Conservation (phyloP, 495 filamentous ascomycete species). For the Podospora pseudopauciseta region DNA sequence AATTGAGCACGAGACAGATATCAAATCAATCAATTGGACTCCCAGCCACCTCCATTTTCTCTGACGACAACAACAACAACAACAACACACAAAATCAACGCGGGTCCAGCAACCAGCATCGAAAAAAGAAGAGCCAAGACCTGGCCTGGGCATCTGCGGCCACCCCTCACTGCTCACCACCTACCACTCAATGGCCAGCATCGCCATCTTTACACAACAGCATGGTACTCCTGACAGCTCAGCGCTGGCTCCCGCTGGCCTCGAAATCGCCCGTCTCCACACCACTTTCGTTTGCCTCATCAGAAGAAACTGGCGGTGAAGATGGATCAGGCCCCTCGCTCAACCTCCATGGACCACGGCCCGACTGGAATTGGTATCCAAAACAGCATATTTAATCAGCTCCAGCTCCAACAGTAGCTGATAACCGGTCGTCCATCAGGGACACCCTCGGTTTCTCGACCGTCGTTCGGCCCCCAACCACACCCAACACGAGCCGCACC, state of each 20-base stretch:
- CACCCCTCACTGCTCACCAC: slow-evolving; percentile 18
- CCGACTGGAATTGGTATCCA: background rate
- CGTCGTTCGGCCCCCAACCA: slow-evolving; percentile 5
- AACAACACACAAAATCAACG: background rate
- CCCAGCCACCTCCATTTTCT: slow-evolving; percentile 17
- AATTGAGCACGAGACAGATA: background rate
- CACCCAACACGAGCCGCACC: slow-evolving; percentile 4
- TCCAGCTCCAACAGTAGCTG: background rate
- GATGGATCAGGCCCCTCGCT: background rate
- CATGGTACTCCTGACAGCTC: slow-evolving; percentile 24
- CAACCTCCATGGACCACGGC: background rate
- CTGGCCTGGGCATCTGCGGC: slow-evolving; percentile 29
- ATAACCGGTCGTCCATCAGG: background rate
- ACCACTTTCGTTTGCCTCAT: slow-evolving; percentile 15
- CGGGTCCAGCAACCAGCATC: too few relatives aligned
- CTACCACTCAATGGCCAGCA: slow-evolving; percentile 6
- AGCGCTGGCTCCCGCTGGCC: slow-evolving; percentile 14
- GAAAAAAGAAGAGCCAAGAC: slow-evolving; percentile 14
- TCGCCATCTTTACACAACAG: slow-evolving; percentile 24
- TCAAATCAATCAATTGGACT: background rate
- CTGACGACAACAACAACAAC: background rate
- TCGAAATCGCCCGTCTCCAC: slow-evolving; percentile 1
- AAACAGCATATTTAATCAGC: background rate
- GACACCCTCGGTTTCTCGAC: background rate
- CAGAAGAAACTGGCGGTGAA: slow-evolving; percentile 33